These are phyloP conservation scores for Fusarium sp. DNA, from an alignment of 2,329 filamentous ascomycete genomes.

Conservation along the genomic window DNA sequence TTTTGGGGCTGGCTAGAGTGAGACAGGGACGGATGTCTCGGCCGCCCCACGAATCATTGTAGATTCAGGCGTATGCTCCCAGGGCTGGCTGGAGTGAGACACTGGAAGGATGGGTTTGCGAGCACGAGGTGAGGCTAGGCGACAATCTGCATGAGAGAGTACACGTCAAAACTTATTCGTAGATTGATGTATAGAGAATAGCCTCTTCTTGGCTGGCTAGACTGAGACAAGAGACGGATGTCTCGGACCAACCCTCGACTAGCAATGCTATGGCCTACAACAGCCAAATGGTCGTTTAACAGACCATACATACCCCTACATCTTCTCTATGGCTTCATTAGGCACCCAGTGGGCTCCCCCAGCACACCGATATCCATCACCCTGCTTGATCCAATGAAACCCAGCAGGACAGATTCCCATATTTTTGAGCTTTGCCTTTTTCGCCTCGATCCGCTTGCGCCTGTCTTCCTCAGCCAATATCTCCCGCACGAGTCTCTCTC, in stretches of 20 bases:
- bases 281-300: no score
- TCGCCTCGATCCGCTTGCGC: constrained; percentile 53
- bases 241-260: no score
- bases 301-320: background rate
- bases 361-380: constrained; percentile 70
- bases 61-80: no score
- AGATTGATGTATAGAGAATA: no score
- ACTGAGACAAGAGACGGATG: no score
- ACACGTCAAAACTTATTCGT: no score
- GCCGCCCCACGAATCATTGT: background rate
- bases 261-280: no score
- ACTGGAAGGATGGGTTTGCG: no score
- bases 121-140: no score
- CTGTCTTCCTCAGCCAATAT: constrained; percentile 50
- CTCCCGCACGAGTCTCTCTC: constrained; percentile 52
- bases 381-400: constrained; percentile 71
- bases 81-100: no score
- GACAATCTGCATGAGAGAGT: no score
- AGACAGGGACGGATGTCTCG: background rate
- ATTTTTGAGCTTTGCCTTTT: constrained; percentile 60
- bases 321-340: constrained; percentile 18
- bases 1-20: background rate
- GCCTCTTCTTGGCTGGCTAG: no score
- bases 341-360: constrained; percentile 67
- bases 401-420: constrained; percentile 70